Percentiles rank a stretch among this genome's conserved stretches.
These are phyloP conservation scores for Hygrophoropsis aurantiaca DNA, from an alignment of 768 basidiomycete genomes.

Conservation along the genomic window DNA sequence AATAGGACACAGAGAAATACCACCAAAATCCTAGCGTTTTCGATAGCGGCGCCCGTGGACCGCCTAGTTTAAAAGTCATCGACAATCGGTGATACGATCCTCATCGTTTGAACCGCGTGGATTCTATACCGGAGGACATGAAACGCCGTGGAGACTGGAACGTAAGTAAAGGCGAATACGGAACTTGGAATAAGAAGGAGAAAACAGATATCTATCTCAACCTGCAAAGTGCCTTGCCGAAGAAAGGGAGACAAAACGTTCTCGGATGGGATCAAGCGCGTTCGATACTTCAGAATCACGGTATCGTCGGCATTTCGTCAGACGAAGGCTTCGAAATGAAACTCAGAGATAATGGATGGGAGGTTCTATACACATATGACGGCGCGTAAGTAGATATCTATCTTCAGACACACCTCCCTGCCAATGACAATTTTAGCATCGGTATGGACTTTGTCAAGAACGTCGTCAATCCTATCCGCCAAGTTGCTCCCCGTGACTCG, in stretches of 20 bases:
- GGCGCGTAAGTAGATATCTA: slow-evolving; percentile 25
- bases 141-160: slow-evolving; percentile 14
- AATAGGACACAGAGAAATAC: slow-evolving; percentile 27
- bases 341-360: slow-evolving; percentile 28
- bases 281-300: not conserved
- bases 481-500: slow-evolving; percentile 22
- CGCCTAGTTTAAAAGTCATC: slow-evolving; percentile 24
- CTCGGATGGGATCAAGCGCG: slow-evolving; percentile 14
- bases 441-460: slow-evolving; percentile 35
- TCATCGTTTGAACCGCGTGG: slow-evolving; percentile 22
- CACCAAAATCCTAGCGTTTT: slow-evolving; percentile 17
- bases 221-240: slow-evolving; percentile 6
- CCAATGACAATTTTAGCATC: slow-evolving; percentile 14
- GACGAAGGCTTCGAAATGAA: slow-evolving; percentile 23
- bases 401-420: not conserved
- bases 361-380: slow-evolving; percentile 31
- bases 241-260: not conserved
- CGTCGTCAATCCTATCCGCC: slow-evolving; percentile 25
- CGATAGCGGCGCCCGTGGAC: slow-evolving; percentile 7
- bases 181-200: slow-evolving; percentile 6
- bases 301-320: slow-evolving; percentile 7
- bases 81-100: slow-evolving; percentile 34
- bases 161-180: slow-evolving; percentile 1
- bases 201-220: slow-evolving; percentile 1
- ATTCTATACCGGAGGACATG: slow-evolving; percentile 22